Evolutionary conservation across 805 yeast species (phyloP).

Genomic region (Deakozyma indianensis): DNA sequence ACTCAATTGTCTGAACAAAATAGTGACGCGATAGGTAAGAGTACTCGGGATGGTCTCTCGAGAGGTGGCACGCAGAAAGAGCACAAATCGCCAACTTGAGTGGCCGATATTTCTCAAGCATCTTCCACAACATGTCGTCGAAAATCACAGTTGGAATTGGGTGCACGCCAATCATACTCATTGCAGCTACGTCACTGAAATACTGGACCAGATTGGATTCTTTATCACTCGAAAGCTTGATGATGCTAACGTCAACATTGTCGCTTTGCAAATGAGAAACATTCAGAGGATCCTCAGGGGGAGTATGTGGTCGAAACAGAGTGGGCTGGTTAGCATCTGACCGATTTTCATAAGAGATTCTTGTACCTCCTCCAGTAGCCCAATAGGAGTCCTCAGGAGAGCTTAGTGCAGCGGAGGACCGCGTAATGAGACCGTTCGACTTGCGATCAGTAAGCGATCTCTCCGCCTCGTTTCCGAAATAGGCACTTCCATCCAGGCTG

Average conservation of each 20-base stretch:
- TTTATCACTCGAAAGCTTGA: background rate
- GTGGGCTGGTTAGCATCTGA: too few species aligned
- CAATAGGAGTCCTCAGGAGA: too few species aligned
- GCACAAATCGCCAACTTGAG: constrained; percentile 1
- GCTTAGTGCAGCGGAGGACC: too few species aligned
- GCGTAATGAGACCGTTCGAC: too few species aligned
- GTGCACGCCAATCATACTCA: background rate
- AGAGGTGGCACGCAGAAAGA: background rate
- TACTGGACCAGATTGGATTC: background rate
- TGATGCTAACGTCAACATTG: background rate
- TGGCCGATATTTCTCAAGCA: background rate
- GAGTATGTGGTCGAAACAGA: too few species aligned
- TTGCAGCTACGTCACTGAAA: background rate
- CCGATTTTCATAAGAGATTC: too few species aligned
- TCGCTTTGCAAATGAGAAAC: too few species aligned
- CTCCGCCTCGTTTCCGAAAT: too few species aligned
- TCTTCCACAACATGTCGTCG: background rate
- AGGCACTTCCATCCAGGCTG: too few species aligned
- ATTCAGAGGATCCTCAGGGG: too few species aligned
- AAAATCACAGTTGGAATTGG: background rate
- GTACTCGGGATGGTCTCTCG: constrained; percentile 1
- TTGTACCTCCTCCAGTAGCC: too few species aligned
- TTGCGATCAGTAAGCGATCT: too few species aligned
- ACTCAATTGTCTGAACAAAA: background rate
- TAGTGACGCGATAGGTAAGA: background rate